phyloP scores from a whole-genome alignment of 1,284 basidiomycete genomes.

The Chalciporus piperatoides region DNA sequence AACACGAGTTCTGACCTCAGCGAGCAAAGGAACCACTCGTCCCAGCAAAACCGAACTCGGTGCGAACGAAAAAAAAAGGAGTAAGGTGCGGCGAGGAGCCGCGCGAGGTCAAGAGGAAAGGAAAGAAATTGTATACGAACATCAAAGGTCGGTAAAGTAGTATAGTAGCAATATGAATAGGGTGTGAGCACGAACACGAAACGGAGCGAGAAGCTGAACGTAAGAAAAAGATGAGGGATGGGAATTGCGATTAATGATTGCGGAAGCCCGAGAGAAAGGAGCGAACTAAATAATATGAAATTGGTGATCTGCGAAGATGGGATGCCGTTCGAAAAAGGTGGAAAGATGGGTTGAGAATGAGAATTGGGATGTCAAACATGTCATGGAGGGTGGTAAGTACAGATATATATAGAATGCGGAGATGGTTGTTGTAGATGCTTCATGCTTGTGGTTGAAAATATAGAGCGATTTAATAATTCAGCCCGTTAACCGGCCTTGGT shows the following conservation, averaged over 20 bases:
- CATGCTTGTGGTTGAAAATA: slow-evolving; percentile 36
- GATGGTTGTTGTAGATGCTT: slow-evolving; percentile 40
- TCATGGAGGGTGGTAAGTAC: slow-evolving; percentile 36
- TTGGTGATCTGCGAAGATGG: slow-evolving; percentile 24
- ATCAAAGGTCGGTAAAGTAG: slow-evolving; percentile 26
- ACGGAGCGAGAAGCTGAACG: slow-evolving; percentile 12
- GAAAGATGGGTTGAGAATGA: slow-evolving; percentile 25
- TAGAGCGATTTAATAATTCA: slow-evolving; percentile 38
- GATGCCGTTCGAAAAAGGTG: slow-evolving; percentile 28
- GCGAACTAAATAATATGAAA: slow-evolving; percentile 31
- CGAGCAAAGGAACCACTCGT: slow-evolving; percentile 2
- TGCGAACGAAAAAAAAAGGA: neutral
- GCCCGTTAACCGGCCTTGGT: slow-evolving; percentile 42
- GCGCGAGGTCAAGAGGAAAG: slow-evolving; percentile 13
- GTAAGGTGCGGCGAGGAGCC: slow-evolving; percentile 3
- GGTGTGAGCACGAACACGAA: slow-evolving; percentile 21
- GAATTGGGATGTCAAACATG: slow-evolving; percentile 34
- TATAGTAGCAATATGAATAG: slow-evolving; percentile 33
- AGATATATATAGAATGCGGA: slow-evolving; percentile 40
- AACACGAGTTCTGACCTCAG: slow-evolving; percentile 1
- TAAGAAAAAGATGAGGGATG: slow-evolving; percentile 16
- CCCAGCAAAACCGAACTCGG: neutral
- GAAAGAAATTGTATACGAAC: slow-evolving; percentile 10
- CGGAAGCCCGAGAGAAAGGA: slow-evolving; percentile 16
- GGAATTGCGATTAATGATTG: slow-evolving; percentile 32